phyloP scores from a whole-genome alignment of 2,329 filamentous ascomycete species.

The Zelopaecilomyces penicillatus region DNA sequence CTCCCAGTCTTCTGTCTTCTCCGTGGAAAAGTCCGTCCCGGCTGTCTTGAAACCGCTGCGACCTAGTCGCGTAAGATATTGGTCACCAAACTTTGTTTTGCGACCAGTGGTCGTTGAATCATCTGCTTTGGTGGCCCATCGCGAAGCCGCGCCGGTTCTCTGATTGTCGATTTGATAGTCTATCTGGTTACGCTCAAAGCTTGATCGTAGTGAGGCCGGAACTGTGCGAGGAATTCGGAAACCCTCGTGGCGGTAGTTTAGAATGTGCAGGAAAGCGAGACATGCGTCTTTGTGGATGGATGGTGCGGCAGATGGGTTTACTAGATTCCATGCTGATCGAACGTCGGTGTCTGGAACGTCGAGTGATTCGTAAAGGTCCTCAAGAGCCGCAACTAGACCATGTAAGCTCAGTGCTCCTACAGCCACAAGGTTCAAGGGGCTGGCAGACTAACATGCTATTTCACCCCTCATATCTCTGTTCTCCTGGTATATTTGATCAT shows the following conservation, averaged over 20 bases:
- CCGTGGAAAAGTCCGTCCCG: slow-evolving; percentile 83
- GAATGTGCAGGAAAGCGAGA: slow-evolving; percentile 90
- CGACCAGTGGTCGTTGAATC: slow-evolving; percentile 76
- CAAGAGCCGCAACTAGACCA: slow-evolving; percentile 61
- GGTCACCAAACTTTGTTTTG: slow-evolving; percentile 96
- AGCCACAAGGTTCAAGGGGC: neutral
- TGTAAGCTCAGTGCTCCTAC: slow-evolving; percentile 5
- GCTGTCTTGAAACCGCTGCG: slow-evolving; percentile 71
- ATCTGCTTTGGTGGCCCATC: slow-evolving; percentile 72
- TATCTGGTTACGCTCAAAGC: slow-evolving; percentile 92
- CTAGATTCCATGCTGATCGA: slow-evolving; percentile 90
- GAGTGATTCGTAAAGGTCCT: slow-evolving; percentile 76
- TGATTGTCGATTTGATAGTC: slow-evolving; percentile 87
- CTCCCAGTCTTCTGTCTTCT: slow-evolving; percentile 92
- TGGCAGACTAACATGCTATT: slow-evolving; percentile 54
- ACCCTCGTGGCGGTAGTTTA: slow-evolving; percentile 92
- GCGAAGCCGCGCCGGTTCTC: slow-evolving; percentile 52
- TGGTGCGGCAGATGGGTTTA: slow-evolving; percentile 78
- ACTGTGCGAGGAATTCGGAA: slow-evolving; percentile 88
- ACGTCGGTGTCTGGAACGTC: slow-evolving; percentile 71
- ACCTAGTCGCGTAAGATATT: slow-evolving; percentile 86
- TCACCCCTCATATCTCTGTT: slow-evolving; percentile 83
- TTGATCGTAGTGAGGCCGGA: slow-evolving; percentile 80
- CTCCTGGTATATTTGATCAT: slow-evolving; percentile 94
- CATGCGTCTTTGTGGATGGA: slow-evolving; percentile 92